Evolutionary conservation across 2,329 filamentous ascomycete genomes (phyloP).

Genomic region (Ascochyta clinopodiicola): DNA sequence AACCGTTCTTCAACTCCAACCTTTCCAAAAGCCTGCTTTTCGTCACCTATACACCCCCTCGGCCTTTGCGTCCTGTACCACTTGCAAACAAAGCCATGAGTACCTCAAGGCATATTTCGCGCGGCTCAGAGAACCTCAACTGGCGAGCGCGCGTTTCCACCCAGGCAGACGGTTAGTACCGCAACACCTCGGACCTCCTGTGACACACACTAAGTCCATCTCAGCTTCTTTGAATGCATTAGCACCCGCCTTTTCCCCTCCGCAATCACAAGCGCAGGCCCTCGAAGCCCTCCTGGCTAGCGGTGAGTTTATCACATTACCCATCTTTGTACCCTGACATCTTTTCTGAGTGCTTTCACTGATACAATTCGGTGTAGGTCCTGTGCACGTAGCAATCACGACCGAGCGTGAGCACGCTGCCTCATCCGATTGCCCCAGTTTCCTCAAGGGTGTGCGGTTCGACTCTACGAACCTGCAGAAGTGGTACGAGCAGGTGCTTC

Average conservation of each 20-base stretch:
- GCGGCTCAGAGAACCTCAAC: not conserved
- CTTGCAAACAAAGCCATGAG: not conserved
- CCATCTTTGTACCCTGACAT: not conserved
- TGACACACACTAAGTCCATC: not conserved
- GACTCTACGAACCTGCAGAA: not conserved
- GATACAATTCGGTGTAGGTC: conserved; percentile 2
- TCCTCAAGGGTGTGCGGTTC: conserved; percentile 16
- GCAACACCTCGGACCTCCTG: too few relatives aligned
- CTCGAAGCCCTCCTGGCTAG: not conserved
- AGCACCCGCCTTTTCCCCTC: not conserved
- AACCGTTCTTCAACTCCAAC: too few relatives aligned
- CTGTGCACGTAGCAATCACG: conserved; percentile 13
- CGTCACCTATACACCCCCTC: too few relatives aligned
- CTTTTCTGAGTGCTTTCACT: not conserved
- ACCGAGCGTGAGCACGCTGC: conserved; percentile 19
- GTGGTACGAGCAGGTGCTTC: conserved; percentile 23
- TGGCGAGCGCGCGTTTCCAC: not conserved
- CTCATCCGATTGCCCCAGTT: conserved; percentile 14
- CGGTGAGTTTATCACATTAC: not conserved
- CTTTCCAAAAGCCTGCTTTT: too few relatives aligned
- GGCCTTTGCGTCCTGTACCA: not conserved
- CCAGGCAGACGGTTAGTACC: not conserved
- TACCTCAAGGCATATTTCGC: not conserved
- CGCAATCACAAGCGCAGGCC: not conserved
- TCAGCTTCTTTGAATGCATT: not conserved